These are phyloP conservation scores for Peniophora sp. DNA, from an alignment of 1,284 basidiomycete species.

Conservation along the genomic window DNA sequence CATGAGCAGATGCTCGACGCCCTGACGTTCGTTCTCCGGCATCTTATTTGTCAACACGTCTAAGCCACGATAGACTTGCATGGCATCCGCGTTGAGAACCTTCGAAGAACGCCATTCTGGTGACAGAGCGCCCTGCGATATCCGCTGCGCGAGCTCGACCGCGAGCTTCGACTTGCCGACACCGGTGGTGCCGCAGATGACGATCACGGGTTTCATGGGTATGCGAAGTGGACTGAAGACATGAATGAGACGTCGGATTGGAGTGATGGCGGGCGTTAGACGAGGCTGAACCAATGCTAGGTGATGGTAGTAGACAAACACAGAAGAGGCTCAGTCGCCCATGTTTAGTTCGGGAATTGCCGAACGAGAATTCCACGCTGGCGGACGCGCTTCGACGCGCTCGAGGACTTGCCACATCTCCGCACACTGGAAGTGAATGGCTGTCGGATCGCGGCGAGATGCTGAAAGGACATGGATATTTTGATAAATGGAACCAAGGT, in stretches of 20 bases:
- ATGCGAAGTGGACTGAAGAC: slow-evolving; percentile 6
- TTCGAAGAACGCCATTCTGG: slow-evolving; percentile 53
- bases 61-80: slow-evolving; percentile 96
- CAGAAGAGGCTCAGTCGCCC: too few relatives aligned
- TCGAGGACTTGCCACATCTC: background rate
- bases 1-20: slow-evolving; percentile 86
- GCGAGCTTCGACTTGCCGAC: slow-evolving; percentile 95
- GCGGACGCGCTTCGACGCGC: background rate
- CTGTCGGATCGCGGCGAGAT: too few relatives aligned
- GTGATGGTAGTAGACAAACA: too few relatives aligned
- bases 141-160: slow-evolving; percentile 73
- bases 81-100: slow-evolving; percentile 93
- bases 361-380: background rate
- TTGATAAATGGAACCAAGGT: too few relatives aligned
- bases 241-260: too few relatives aligned
- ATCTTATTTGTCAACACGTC: slow-evolving; percentile 97
- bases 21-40: slow-evolving; percentile 66
- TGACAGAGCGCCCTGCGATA: slow-evolving; percentile 24
- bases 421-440: too few relatives aligned
- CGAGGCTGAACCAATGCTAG: too few relatives aligned
- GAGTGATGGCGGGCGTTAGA: too few relatives aligned
- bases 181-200: slow-evolving; percentile 92
- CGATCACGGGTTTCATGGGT: slow-evolving; percentile 55
- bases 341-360: background rate
- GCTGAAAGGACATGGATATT: too few relatives aligned